Conservation (phyloP, 2,329 filamentous ascomycete genomes). For the Colletotrichum sp. region DNA sequence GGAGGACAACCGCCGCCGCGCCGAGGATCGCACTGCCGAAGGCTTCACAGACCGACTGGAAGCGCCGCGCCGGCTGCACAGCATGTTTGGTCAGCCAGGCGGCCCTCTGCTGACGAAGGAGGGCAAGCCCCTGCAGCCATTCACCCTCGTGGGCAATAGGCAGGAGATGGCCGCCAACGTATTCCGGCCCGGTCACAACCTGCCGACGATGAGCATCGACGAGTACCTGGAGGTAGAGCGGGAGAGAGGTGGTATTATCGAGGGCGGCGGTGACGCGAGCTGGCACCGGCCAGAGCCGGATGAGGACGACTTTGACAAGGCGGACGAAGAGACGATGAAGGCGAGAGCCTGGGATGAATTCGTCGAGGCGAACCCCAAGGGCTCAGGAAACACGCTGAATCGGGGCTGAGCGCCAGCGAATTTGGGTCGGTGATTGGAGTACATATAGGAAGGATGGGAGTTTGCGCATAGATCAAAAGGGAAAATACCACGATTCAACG, state of each 20-base stretch:
- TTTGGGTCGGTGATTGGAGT: not conserved
- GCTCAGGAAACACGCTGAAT: slow-evolving; percentile 83
- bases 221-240: slow-evolving; percentile 95
- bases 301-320: slow-evolving; percentile 89
- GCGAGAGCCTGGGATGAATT: slow-evolving; percentile 96
- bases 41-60: slow-evolving; percentile 80
- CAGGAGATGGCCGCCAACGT: slow-evolving; percentile 80
- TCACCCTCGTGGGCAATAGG: slow-evolving; percentile 81
- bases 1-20: slow-evolving; percentile 48
- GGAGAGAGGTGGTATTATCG: slow-evolving; percentile 83
- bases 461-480: not conserved
- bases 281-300: slow-evolving; percentile 74
- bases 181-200: slow-evolving; percentile 87
- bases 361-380: slow-evolving; percentile 85
- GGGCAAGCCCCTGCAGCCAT: slow-evolving; percentile 88
- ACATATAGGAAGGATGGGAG: not conserved
- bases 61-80: slow-evolving; percentile 55
- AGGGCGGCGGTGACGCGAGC: slow-evolving; percentile 83
- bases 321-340: slow-evolving; percentile 90
- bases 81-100: slow-evolving; percentile 43
- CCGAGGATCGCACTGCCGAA: slow-evolving; percentile 39
- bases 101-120: slow-evolving; percentile 78
- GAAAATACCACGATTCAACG: slow-evolving; percentile 1
- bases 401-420: slow-evolving; percentile 57
- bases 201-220: slow-evolving; percentile 97